Conservation (phyloP, 768 basidiomycete genomes). For the Amanita fuliginea region DNA sequence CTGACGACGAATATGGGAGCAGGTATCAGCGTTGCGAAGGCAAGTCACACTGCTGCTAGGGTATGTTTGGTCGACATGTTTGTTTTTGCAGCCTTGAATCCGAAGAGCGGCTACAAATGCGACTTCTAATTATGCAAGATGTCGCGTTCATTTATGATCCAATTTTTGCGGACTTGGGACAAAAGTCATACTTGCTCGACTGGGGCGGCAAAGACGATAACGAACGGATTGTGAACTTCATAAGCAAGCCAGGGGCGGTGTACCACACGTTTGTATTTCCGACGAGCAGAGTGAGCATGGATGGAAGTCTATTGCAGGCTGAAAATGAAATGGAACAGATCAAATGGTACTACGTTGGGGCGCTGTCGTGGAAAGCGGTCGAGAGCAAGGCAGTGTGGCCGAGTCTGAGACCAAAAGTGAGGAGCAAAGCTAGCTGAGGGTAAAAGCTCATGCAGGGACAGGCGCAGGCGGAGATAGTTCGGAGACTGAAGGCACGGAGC, state of each 20-base stretch:
- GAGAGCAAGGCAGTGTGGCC: conserved; percentile 26
- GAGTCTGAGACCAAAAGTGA: conserved; percentile 24
- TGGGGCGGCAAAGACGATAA: conserved; percentile 34
- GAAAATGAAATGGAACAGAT: conserved; percentile 17
- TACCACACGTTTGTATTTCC: conserved; percentile 45
- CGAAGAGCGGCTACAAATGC: conserved; percentile 29
- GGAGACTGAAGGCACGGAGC: conserved; percentile 25
- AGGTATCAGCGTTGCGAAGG: conserved; percentile 17
- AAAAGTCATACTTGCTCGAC: conserved; percentile 36
- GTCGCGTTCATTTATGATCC: conserved; percentile 48
- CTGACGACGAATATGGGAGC: neutral
- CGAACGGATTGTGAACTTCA: conserved; percentile 20
- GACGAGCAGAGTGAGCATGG: conserved; percentile 26
- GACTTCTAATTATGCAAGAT: conserved; percentile 24
- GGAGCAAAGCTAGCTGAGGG: conserved; percentile 1
- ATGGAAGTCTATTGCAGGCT: conserved; percentile 1
- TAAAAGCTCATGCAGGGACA: conserved; percentile 9
- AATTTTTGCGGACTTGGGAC: conserved; percentile 36
- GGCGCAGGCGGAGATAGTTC: conserved; percentile 21
- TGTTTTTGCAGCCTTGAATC: conserved; percentile 18
- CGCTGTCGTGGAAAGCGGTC: conserved; percentile 29
- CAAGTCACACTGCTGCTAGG: conserved; percentile 6
- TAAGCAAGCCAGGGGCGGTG: conserved; percentile 14
- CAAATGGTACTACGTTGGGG: conserved; percentile 41
- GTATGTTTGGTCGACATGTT: neutral